Percentiles rank a stretch among this genome's conserved stretches.
These are phyloP conservation scores for Xylaria sp. DNA, from an alignment of 2,329 filamentous ascomycete species.

Conservation along the genomic window DNA sequence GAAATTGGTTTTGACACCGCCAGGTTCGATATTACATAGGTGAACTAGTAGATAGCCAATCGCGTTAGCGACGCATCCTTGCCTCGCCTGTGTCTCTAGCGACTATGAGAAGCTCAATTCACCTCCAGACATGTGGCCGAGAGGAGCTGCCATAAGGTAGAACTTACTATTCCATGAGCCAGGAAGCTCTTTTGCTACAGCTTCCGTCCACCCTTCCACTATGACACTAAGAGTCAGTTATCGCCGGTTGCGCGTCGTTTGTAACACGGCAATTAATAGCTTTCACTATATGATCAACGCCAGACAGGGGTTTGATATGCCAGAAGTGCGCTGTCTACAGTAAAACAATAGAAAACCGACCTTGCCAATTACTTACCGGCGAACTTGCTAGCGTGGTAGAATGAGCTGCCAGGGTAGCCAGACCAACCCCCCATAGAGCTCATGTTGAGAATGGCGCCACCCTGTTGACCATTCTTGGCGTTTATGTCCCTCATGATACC, in stretches of 20 bases:
- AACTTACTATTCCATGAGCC: slow-evolving; percentile 56
- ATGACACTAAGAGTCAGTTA: background rate
- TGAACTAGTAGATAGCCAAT: slow-evolving; percentile 49
- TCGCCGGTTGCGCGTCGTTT: background rate
- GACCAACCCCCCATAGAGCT: slow-evolving; percentile 62
- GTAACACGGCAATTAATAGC: background rate
- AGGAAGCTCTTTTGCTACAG: slow-evolving; percentile 57
- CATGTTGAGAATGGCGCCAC: slow-evolving; percentile 66
- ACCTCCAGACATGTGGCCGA: no score
- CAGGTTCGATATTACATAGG: slow-evolving; percentile 57
- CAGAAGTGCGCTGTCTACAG: background rate
- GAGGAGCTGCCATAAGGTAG: no score
- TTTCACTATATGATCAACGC: background rate
- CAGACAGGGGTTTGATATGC: background rate
- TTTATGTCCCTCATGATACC: slow-evolving; percentile 54
- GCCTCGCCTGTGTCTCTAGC: background rate
- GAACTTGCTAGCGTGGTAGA: slow-evolving; percentile 58
- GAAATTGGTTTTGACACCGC: slow-evolving; percentile 54
- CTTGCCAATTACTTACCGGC: slow-evolving; percentile 58
- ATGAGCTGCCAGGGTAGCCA: slow-evolving; percentile 51
- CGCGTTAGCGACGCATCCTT: background rate
- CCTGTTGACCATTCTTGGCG: slow-evolving; percentile 46
- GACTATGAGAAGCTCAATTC: background rate
- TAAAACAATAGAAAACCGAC: slow-evolving; percentile 46
- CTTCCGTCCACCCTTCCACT: slow-evolving; percentile 60